Evolutionary conservation across 2,329 filamentous ascomycete genomes (phyloP).

Genomic region (Emmonsiellopsis sp.): DNA sequence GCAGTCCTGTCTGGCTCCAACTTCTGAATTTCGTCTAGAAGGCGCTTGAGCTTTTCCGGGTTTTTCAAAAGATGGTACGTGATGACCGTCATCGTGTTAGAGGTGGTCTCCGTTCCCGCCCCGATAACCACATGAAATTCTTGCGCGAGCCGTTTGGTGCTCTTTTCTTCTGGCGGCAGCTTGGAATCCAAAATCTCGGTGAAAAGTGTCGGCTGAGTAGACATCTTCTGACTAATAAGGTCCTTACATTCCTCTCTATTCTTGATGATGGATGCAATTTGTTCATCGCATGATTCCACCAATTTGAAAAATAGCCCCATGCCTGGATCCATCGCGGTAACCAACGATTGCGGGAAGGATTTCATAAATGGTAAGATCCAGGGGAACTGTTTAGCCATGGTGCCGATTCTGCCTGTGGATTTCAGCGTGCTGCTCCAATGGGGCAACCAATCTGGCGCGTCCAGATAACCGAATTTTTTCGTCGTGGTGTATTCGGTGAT

Average conservation of each 20-base stretch:
- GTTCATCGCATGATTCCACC: too few species aligned
- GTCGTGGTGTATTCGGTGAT: slow-evolving; percentile 34
- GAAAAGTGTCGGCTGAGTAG: slow-evolving; percentile 17
- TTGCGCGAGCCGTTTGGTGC: slow-evolving; percentile 20
- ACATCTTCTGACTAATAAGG: neutral
- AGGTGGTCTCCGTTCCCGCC: slow-evolving; percentile 28
- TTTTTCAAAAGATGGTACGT: slow-evolving; percentile 9
- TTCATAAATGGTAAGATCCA: slow-evolving; percentile 15
- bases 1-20: neutral
- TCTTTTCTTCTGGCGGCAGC: slow-evolving; percentile 29
- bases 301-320: too few species aligned
- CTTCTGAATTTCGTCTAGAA: slow-evolving; percentile 2
- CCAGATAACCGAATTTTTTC: slow-evolving; percentile 20
- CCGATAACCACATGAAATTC: slow-evolving; percentile 22
- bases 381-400: slow-evolving; percentile 15
- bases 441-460: slow-evolving; percentile 21
- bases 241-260: neutral
- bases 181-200: slow-evolving; percentile 20
- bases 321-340: too few species aligned
- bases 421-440: slow-evolving; percentile 20
- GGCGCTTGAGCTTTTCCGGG: slow-evolving; percentile 3
- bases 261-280: neutral
- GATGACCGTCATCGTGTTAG: slow-evolving; percentile 17
- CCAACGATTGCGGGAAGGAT: slow-evolving; percentile 8
- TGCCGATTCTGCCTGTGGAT: slow-evolving; percentile 7